phyloP scores from a whole-genome alignment of 1,284 basidiomycete species.

The Sporisorium exsertum region DNA sequence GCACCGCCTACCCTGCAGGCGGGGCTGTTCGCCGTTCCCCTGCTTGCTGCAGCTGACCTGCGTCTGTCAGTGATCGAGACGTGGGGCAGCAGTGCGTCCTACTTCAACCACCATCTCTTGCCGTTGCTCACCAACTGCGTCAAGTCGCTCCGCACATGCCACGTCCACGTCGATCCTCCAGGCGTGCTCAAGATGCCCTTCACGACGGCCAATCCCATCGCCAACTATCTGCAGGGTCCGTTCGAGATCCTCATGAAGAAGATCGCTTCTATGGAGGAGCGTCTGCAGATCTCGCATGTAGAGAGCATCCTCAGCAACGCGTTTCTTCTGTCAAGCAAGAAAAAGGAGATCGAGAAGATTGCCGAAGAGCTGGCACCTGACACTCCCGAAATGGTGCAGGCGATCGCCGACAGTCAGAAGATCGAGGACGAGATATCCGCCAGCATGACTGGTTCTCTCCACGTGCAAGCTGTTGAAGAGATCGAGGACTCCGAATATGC shows the following conservation, averaged over 20 bases:
- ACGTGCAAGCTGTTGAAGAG: conserved; percentile 35
- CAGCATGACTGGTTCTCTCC: conserved; percentile 37
- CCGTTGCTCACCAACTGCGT: conserved; percentile 43
- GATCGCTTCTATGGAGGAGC: conserved; percentile 33
- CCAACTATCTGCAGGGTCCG: conserved; percentile 41
- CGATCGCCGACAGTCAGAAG: conserved; percentile 44
- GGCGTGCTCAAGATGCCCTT: conserved; percentile 40
- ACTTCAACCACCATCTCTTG: conserved; percentile 46
- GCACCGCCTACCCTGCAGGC: conserved; percentile 43
- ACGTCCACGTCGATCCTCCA: conserved; percentile 37
- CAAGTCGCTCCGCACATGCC: conserved; percentile 41
- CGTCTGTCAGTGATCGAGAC: conserved; percentile 44
- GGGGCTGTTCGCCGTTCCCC: conserved; percentile 39
- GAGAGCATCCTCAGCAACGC: conserved; percentile 39
- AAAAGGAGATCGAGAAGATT: conserved; percentile 28
- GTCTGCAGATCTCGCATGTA: conserved; percentile 38
- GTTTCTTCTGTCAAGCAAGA: conserved; percentile 29
- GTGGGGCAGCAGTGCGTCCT: conserved; percentile 40
- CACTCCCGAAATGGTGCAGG: conserved; percentile 39
- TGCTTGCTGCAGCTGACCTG: conserved; percentile 41
- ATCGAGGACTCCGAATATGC: conserved; percentile 41
- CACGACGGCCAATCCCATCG: conserved; percentile 36
- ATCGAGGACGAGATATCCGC: conserved; percentile 44
- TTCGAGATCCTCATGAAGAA: conserved; percentile 49
- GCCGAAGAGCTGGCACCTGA: conserved; percentile 41